Base-by-base conservation (phyloP, 345 rosid genomes). In the Salix caprea region DNA sequence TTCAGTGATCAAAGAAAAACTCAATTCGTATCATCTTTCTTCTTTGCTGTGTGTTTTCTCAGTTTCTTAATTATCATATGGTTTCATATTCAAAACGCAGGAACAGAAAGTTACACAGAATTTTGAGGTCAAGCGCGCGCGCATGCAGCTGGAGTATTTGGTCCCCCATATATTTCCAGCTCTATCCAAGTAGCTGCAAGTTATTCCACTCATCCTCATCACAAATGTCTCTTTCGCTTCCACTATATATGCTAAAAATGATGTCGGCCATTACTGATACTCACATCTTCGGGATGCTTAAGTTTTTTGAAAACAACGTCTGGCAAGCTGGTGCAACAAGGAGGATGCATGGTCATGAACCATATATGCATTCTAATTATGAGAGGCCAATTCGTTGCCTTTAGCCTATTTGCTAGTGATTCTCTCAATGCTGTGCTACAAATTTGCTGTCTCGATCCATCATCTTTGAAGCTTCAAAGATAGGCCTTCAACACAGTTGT, bases 291-390 rank as follows among this genome's bases (percentile, higher is more conserved):
- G 92, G 14, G 99, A 96, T 85, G 79, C 95, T 96, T 56, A 91
- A 85, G 76, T 82, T 92, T 30, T 96, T 82, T 48, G 97, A 94
- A 82, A 86, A 83, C 70, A 88, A 92, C 89, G 85, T 34, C 65
- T 96, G 69, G 96, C 99, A 9, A 86, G 86, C 70, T 96, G 97
- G 99, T 94, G 98, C 84, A 84, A 82, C 75, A 83, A 87, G 50
- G 84, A 84, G 77, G 81, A 84, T 34, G 36, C 5, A 34, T 34
- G 36, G 36, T 34, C 36, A 34, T 34, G 36, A 34, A 34, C 36
- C 36, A 34, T 34, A 4, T 34, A 34, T 34, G 36, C 36, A 34
- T 34, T 34, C 36, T 34, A 67, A 18, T 74, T 96, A 96, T 34
- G 91, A 87, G 32, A 88, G 98, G 87, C 37, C 37, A 36, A 36